Base-by-base conservation (phyloP, 2,329 filamentous ascomycete species). In the Aspergillus vadensis region DNA sequence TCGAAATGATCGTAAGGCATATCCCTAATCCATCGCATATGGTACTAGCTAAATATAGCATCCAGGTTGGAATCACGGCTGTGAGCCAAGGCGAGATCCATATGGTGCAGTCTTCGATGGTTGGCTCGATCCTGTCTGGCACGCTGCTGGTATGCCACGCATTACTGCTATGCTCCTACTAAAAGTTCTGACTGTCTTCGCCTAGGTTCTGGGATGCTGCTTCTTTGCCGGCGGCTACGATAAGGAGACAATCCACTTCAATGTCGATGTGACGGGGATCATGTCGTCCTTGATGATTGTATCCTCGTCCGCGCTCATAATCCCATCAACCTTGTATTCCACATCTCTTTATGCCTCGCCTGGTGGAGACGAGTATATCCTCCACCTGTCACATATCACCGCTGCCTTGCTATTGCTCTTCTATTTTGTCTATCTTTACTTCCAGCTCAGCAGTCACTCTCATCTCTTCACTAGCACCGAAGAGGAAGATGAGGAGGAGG, bases 91-190 rank as follows among this genome's bases (percentile, higher is more conserved):
- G 83, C 49, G 85, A 94, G 74, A 85, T 94, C 21, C 80, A 88
- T 47, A 92, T 96, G 59, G 91, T 96, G 6, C 91, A 96, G 76
- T 94, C 92, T 0, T 95, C 91, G 1, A 82, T 96, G 39, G 90
- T 96, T 61, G 92, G 92, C 60, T 91, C 88, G 73, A 94, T 96
- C 70, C 81, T 96, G 15, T 95, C 91, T 49, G 96, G 96, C 72
- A 77, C 96, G 59, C 83, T 95, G 4, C 84, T 95, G n/a, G 65
- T 66, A 50, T 14, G 48, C 5, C 32, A 12, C 23, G 7, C 3
- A 10, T 23, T 14, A 5, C 12, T 41, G 30, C 1, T 8, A 14
- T 32, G 30, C 3, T 1, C n/a, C 9, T 27, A 2, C 4, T 27
- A 27, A 7, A 27, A 19, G 8, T 3, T 23, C 25, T 48, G 23